Base-by-base conservation (phyloP, 2,329 filamentous ascomycete genomes). In the Xylariaceae sp. region DNA sequence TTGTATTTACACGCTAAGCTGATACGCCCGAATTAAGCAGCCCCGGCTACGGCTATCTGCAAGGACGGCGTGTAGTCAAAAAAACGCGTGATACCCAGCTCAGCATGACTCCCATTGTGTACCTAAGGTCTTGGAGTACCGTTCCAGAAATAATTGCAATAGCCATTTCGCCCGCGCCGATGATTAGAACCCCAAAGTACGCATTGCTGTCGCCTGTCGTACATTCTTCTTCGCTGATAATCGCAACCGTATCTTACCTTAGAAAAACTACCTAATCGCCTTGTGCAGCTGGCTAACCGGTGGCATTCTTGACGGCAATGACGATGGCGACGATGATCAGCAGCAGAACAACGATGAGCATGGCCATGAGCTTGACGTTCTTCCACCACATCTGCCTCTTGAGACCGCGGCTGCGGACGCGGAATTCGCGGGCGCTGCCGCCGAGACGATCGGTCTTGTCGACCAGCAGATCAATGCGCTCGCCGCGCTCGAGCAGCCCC, bases 361-460 rank as follows among this genome's bases (percentile, higher is more conserved):
- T 69, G 6, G 82, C 85, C 90, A 97, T 96, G 59, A 99, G 72
- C 75, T 95, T 95, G 41, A 95, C 81, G 68, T 99, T 97, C 84
- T 97, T 97, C 92, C 92, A 97, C 94, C 94, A 99, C 94, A 99
- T 97, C 71, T 86, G 81, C 65, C 95, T 81, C 74, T 94, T 88
- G 61, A 99, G 70, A 1, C 90, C 90, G 22, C 90, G 77, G 67
- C 88, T 95, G 59, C 92, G 79, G 15, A 97, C 85, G 45, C 94
- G 77, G 66, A 99, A 99, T 67, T 99, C 94, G 61, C 86, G 78
- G 46, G 94, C 90, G 67, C 84, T 94, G 27, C 89, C 89, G 12
- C 92, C 94, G 36, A 99, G 71, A 39, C 90, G 78, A 67, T 96
- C 92, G 43, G 95, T 99, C 82, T 99, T 96, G 69, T 97, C 91